Percentiles rank a stretch among this genome's conserved stretches.
Evolutionary conservation across 1,139 yeast species (phyloP).

Genomic region (Suhomyces guaymorum): DNA sequence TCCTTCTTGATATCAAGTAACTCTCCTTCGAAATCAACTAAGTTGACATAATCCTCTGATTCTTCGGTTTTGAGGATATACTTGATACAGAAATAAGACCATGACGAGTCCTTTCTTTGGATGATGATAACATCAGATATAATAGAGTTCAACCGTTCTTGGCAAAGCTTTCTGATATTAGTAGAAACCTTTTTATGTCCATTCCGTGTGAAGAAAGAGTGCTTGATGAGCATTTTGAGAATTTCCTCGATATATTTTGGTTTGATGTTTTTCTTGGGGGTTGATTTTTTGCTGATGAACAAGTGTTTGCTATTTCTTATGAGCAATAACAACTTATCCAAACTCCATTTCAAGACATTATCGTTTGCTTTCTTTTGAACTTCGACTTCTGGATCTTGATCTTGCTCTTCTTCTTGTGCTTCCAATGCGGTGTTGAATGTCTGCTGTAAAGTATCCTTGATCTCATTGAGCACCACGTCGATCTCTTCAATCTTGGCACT

Average conservation of each 20-base stretch:
- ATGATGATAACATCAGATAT: slow-evolving; percentile 57
- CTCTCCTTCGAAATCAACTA: slow-evolving; percentile 56
- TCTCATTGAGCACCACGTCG: slow-evolving; percentile 18
- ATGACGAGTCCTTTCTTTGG: slow-evolving; percentile 46
- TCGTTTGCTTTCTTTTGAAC: slow-evolving; percentile 33
- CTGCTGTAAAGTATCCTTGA: slow-evolving; percentile 26
- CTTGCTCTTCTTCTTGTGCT: slow-evolving; percentile 15
- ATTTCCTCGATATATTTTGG: slow-evolving; percentile 49
- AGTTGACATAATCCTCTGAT: slow-evolving; percentile 26
- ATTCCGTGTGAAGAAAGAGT: slow-evolving; percentile 53
- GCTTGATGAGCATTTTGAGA: slow-evolving; percentile 51
- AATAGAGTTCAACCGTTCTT: slow-evolving; percentile 65
- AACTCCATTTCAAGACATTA: slow-evolving; percentile 60
- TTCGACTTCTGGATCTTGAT: slow-evolving; percentile 15
- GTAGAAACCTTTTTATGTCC: slow-evolving; percentile 25
- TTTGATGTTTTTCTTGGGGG: slow-evolving; percentile 13
- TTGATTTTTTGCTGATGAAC: slow-evolving; percentile 11
- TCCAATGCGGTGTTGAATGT: slow-evolving; percentile 26
- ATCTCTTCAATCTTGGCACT: slow-evolving; percentile 18
- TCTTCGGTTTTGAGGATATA: slow-evolving; percentile 30
- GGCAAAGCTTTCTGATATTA: slow-evolving; percentile 43
- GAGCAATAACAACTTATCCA: slow-evolving; percentile 65
- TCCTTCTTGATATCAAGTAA: slow-evolving; percentile 49
- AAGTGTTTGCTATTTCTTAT: slow-evolving; percentile 50
- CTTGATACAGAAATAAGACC: slow-evolving; percentile 54